A percentile compares a stretch with the other conserved stretches of the same genome.
These are phyloP conservation scores for Ambrosia trifida DNA, from an alignment of 129 eudicot species.

Conservation along the genomic window DNA sequence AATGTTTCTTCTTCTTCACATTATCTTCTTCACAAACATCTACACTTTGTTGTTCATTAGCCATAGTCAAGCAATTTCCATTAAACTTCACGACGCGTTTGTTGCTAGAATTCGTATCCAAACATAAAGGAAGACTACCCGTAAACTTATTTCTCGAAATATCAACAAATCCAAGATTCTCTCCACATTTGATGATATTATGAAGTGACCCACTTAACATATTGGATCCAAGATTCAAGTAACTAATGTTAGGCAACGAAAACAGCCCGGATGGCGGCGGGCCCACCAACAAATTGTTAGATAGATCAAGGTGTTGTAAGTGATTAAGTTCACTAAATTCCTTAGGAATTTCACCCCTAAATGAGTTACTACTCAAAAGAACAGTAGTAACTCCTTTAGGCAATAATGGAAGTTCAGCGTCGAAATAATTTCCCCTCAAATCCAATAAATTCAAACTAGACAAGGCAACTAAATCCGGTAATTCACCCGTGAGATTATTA, in stretches of 20 bases:
- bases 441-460: conserved; percentile 59
- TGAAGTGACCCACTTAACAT: conserved; percentile 69
- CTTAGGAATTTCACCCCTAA: conserved; percentile 59
- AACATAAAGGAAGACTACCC: conserved; percentile 73
- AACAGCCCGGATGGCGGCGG: conserved; percentile 53
- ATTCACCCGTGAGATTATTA: conserved; percentile 62
- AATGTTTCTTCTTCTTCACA: conserved; percentile 29
- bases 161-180: conserved; percentile 70
- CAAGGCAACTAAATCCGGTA: conserved; percentile 66
- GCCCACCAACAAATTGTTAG: conserved; percentile 57
- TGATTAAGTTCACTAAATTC: conserved; percentile 47
- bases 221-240: conserved; percentile 76
- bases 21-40: conserved; percentile 47
- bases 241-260: conserved; percentile 70
- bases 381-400: conserved; percentile 67
- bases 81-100: conserved; percentile 54
- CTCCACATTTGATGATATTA: conserved; percentile 56
- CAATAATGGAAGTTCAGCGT: conserved; percentile 61
- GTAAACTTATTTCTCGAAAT: conserved; percentile 58
- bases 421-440: conserved; percentile 65
- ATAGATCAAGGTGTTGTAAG: conserved; percentile 82
- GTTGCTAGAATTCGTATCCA: conserved; percentile 44
- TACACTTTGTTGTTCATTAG: conserved; percentile 45
- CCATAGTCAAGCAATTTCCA: conserved; percentile 68
- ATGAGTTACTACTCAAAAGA: conserved; percentile 69